These are phyloP conservation scores for Astrothelium subdiscretum DNA, from an alignment of 495 filamentous ascomycete genomes.

Conservation along the genomic window DNA sequence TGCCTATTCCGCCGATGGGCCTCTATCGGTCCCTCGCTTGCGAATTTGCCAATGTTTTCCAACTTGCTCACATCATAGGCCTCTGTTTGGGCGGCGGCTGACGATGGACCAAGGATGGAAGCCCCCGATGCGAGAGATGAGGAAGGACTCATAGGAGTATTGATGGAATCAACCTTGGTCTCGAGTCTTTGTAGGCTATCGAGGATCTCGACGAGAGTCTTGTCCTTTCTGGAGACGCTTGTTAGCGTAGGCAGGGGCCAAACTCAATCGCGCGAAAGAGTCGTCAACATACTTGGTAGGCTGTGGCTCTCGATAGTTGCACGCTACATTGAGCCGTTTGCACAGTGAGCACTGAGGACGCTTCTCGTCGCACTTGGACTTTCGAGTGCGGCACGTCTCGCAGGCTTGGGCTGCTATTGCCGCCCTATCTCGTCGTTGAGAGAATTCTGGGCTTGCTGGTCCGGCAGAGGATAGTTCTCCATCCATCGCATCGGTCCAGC, in stretches of 20 bases:
- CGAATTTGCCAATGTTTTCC: not conserved
- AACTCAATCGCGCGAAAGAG: not conserved
- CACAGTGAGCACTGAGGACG: constrained; percentile 25
- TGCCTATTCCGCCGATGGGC: constrained; percentile 32
- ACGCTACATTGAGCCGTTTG: constrained; percentile 38
- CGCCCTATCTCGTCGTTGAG: constrained; percentile 20
- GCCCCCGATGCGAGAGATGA: not conserved
- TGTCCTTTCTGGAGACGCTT: constrained; percentile 40
- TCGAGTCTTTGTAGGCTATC: constrained; percentile 43
- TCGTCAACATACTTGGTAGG: constrained; percentile 46
- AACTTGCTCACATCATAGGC: not conserved
- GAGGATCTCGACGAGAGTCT: constrained; percentile 48
- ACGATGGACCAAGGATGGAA: not conserved
- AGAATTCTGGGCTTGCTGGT: constrained; percentile 2
- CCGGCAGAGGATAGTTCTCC: not conserved
- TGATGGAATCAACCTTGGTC: constrained; percentile 37
- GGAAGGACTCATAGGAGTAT: constrained; percentile 7
- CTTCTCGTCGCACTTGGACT: constrained; percentile 26
- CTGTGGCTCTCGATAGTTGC: constrained; percentile 48
- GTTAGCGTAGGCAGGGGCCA: constrained; percentile 2
- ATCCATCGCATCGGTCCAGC: not conserved
- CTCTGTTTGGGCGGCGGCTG: not conserved
- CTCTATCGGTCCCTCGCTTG: constrained; percentile 1
- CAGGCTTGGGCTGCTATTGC: constrained; percentile 27
- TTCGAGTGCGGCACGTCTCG: constrained; percentile 26